Evolutionary conservation across 2,329 filamentous ascomycete genomes (phyloP), one percentile per base, ranked within the genome.

Genomic region (Microsporum ferrugineum): DNA sequence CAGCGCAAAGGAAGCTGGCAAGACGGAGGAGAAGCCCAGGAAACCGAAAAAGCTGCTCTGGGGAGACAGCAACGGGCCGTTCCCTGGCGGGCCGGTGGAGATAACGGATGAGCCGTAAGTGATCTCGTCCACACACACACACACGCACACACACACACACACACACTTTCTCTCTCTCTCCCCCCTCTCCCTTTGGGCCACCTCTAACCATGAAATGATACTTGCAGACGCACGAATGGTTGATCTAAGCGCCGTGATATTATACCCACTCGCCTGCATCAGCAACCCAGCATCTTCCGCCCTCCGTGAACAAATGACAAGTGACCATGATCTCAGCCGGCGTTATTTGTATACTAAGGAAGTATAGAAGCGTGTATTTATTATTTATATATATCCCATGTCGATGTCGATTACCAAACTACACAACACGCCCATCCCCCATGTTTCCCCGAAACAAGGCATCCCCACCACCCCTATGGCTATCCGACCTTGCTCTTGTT

Each of bases 1-100:
- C 57, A 73, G 75, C 39, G 72, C 68, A 17, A 47, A 39, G 38
- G 8, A 7, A 39, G 38, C 10, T 8, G 68, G 61, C 17, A 60
- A 63, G 36, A 8, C 34, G 12, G 29, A 59, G 33, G 58, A 62
- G 36, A 36, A 6, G 33, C n/a, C 31, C 45, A 55, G 59, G 43
- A 59, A 57, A 27, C 27, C 59, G 39, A 57, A 58, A 14, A 63
- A 62, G 38, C 41, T 60, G 41, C 61, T 57, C 27, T 57, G 55
- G 45, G 55, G 59, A 39, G 61, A 58, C 38, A 47, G 55, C 5
- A 49, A 34, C 7, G 45, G 55, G n/a, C 6, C 45, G 12, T 59
- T 61, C 33, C 14, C 47, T 55, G 51, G 51, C 51, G 51, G 51
- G 8, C 63, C 62, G 34, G 65, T 66, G 4, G 60, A 66, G 47